Percentiles rank a stretch among this genome's conserved stretches.
Evolutionary conservation across 441 rosid genomes (phyloP).

Genomic region (Croton setiger): DNA sequence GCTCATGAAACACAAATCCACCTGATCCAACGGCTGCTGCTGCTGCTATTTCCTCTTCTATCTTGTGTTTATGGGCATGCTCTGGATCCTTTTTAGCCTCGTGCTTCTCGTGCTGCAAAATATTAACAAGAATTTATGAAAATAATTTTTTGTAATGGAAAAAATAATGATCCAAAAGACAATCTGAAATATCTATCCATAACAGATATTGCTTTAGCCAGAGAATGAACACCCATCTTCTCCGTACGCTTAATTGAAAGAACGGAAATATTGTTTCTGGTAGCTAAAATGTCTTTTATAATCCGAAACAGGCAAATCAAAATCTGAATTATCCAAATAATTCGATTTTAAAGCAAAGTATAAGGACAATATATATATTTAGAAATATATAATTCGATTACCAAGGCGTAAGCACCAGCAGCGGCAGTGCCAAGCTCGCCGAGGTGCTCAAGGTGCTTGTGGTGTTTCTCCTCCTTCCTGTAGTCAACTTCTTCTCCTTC

Average conservation of each 20-base stretch:
- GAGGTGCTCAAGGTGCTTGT: constrained; percentile 46
- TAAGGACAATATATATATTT: too few relatives aligned
- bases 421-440: constrained; percentile 42
- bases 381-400: constrained; percentile 12
- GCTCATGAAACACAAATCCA: constrained; percentile 55
- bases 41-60: constrained; percentile 51
- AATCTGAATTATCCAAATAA: too few relatives aligned
- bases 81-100: constrained; percentile 51
- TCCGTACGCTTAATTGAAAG: too few relatives aligned
- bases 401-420: constrained; percentile 53
- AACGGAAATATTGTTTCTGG: too few relatives aligned
- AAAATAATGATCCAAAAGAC: too few relatives aligned
- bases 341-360: too few relatives aligned
- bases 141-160: too few relatives aligned
- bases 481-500: constrained; percentile 25
- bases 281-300: too few relatives aligned
- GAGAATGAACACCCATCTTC: too few relatives aligned
- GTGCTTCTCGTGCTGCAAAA: constrained; percentile 48
- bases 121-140: neutral
- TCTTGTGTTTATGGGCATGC: constrained; percentile 52
- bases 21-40: constrained; percentile 44
- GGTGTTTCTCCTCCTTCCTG: constrained; percentile 64
- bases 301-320: too few relatives aligned
- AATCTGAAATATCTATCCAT: too few relatives aligned
- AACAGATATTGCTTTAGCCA: too few relatives aligned